Evolutionary conservation across 805 yeast species (phyloP).

Genomic region (Vanderwaltozyma tropicalis): DNA sequence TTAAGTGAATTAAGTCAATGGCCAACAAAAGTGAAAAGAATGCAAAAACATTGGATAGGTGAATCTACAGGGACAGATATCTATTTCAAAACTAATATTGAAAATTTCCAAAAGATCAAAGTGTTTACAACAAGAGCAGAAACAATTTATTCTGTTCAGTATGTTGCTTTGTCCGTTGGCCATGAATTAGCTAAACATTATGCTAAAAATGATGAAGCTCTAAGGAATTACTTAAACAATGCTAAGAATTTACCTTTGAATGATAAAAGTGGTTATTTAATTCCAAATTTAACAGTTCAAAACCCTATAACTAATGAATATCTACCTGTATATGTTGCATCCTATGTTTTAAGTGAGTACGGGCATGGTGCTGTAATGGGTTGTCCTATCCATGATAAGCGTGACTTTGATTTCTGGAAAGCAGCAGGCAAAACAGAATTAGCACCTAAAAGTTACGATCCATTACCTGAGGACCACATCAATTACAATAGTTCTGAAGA

Average conservation of each 20-base stretch:
- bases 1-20: slow-evolving; percentile 52
- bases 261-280: slow-evolving; percentile 50
- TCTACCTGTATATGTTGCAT: slow-evolving; percentile 80
- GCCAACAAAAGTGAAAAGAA: slow-evolving; percentile 81
- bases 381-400: slow-evolving; percentile 83
- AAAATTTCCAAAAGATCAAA: slow-evolving; percentile 26
- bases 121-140: slow-evolving; percentile 88
- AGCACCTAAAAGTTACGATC: slow-evolving; percentile 38
- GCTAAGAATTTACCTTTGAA: slow-evolving; percentile 33
- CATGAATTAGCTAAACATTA: slow-evolving; percentile 48
- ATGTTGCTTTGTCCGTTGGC: slow-evolving; percentile 62
- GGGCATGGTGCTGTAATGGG: slow-evolving; percentile 96
- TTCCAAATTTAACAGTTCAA: slow-evolving; percentile 35
- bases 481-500: slow-evolving; percentile 2
- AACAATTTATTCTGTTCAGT: slow-evolving; percentile 75
- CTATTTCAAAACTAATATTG: slow-evolving; percentile 32
- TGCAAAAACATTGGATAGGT: slow-evolving; percentile 96
- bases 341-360: slow-evolving; percentile 74
- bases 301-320: slow-evolving; percentile 46
- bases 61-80: slow-evolving; percentile 72
- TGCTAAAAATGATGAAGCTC: slow-evolving; percentile 30
- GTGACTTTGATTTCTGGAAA: slow-evolving; percentile 78
- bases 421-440: slow-evolving; percentile 41
- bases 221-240: slow-evolving; percentile 38
- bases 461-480: slow-evolving; percentile 18